Evolutionary conservation across 148 eudicot species (phyloP).

Genomic region (Simmondsia chinensis): DNA sequence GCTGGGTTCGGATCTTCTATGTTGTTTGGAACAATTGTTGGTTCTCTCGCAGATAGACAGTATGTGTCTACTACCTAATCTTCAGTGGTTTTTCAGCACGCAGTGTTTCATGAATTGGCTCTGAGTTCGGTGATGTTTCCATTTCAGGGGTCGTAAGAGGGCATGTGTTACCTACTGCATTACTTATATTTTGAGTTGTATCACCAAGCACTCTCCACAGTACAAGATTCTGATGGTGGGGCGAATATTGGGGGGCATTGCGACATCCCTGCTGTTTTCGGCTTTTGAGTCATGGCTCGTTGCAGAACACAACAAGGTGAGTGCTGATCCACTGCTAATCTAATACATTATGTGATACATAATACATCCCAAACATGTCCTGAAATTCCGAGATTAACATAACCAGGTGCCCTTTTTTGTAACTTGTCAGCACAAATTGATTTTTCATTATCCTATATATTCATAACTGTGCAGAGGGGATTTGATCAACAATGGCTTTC

Average conservation of each 20-base stretch:
- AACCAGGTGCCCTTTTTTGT: too few species aligned
- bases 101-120: too few species aligned
- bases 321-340: too few species aligned
- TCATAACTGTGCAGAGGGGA: conserved; percentile 78
- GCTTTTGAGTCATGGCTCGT: conserved; percentile 97
- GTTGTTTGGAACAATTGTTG: conserved; percentile 92
- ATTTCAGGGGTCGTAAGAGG: conserved; percentile 86
- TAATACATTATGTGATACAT: too few species aligned
- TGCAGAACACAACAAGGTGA: conserved; percentile 91
- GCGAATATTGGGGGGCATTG: conserved; percentile 92
- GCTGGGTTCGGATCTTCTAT: conserved; percentile 99
- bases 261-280: conserved; percentile 85
- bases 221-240: conserved; percentile 84
- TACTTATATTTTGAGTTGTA: conserved; percentile 81
- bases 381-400: too few species aligned
- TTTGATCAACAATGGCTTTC: conserved; percentile 95
- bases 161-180: conserved; percentile 88
- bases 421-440: too few species aligned
- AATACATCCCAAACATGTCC: too few species aligned
- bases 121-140: too few species aligned
- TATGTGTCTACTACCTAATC: conserved; percentile 10
- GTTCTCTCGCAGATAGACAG: conserved; percentile 94
- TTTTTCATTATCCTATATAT: too few species aligned
- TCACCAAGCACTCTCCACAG: conserved; percentile 91
- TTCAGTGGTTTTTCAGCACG: too few species aligned